Percentiles rank a stretch among this genome's conserved stretches.
Conservation (phyloP, 2,329 filamentous ascomycete genomes). For the Paecilomyces formosus region DNA sequence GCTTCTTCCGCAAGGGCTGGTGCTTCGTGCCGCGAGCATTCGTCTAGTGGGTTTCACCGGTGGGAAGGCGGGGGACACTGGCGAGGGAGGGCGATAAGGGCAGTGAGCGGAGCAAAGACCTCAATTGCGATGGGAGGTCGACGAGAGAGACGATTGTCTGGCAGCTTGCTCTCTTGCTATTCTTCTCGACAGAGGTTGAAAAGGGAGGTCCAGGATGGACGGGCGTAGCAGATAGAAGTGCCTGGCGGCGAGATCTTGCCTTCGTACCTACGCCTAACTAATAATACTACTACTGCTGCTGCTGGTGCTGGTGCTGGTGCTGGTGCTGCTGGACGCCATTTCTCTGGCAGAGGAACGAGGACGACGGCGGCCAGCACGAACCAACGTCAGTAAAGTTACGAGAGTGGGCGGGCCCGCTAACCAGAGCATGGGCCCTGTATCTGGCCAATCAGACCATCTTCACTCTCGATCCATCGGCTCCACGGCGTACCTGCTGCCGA, state of each 20-base stretch:
- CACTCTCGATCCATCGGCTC: neutral
- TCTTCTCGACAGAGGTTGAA: neutral
- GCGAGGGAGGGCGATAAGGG: neutral
- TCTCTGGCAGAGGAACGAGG: neutral
- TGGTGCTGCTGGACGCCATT: too few relatives aligned
- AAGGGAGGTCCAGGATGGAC: neutral
- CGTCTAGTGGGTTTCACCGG: neutral
- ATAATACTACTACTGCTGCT: neutral
- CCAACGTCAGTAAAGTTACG: neutral
- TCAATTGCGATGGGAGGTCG: neutral
- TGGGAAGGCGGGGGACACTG: neutral
- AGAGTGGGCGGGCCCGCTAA: neutral
- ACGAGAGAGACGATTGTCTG: neutral
- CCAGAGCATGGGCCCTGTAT: neutral
- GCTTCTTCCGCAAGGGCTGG: neutral
- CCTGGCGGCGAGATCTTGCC: neutral
- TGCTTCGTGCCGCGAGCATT: constrained; percentile 1
- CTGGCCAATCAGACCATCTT: neutral
- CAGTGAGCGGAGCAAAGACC: neutral
- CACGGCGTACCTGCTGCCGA: constrained; percentile 6
- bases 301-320: too few relatives aligned
- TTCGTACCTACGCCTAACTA: neutral
- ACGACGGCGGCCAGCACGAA: neutral
- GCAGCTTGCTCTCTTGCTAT: too few relatives aligned
- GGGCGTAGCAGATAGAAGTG: neutral